These are phyloP conservation scores for Puccinia novopanici DNA, from an alignment of 1,284 basidiomycete genomes.

Conservation along the genomic window DNA sequence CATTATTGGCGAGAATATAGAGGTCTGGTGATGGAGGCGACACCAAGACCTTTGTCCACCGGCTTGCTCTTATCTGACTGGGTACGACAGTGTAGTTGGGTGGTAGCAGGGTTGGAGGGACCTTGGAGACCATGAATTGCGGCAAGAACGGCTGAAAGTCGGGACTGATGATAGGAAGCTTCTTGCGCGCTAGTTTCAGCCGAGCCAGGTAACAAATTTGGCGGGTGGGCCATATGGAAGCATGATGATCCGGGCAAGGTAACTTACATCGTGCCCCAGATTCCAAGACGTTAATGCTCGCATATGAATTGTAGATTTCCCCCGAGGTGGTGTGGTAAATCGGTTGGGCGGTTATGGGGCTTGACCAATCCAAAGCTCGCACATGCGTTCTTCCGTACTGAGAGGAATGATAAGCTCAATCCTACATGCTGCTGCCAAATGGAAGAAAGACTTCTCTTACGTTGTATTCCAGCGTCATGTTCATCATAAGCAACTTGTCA, in stretches of 20 bases:
- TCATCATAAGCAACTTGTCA: constrained; percentile 51
- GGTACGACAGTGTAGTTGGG: neutral
- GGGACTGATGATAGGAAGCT: too few species aligned
- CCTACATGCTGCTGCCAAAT: neutral
- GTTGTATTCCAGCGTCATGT: constrained; percentile 50
- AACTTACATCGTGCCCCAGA: constrained; percentile 36
- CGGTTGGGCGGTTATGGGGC: neutral
- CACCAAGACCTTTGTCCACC: too few species aligned
- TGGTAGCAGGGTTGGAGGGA: neutral
- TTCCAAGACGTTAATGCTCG: constrained; percentile 43
- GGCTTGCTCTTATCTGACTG: too few species aligned
- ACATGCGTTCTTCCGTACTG: constrained; percentile 50
- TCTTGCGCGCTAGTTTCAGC: too few species aligned
- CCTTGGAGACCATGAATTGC: too few species aligned
- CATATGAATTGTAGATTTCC: constrained; percentile 19
- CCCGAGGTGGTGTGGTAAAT: neutral
- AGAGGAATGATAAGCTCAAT: neutral
- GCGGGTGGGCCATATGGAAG: too few species aligned
- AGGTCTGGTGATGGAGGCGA: too few species aligned
- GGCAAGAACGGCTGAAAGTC: too few species aligned
- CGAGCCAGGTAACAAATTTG: too few species aligned
- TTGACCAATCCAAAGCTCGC: constrained; percentile 48
- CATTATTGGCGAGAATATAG: too few species aligned
- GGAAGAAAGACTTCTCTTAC: constrained; percentile 3
- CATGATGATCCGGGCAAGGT: neutral